Percentiles rank a stretch among this genome's conserved stretches.
phyloP scores from a whole-genome alignment of 345 rosid genomes.

The Mercurialis annua region DNA sequence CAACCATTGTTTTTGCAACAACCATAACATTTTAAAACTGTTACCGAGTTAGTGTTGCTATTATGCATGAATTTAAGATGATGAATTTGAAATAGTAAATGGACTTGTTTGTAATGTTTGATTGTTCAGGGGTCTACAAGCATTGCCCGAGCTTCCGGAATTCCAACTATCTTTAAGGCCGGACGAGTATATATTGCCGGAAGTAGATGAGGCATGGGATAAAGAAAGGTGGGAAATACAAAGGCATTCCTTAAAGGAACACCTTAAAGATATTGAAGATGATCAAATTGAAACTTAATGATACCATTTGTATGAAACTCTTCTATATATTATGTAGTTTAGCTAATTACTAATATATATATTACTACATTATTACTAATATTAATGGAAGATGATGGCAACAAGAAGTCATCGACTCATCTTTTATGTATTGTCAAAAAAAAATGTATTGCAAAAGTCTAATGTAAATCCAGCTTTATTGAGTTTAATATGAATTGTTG shows the following conservation, averaged over 20 bases:
- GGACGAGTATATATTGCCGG: slow-evolving; percentile 66
- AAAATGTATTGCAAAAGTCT: too few species aligned
- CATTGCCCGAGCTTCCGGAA: slow-evolving; percentile 79
- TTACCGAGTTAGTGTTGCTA: too few species aligned
- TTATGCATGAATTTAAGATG: too few species aligned
- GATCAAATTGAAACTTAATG: slow-evolving; percentile 40
- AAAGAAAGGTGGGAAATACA: slow-evolving; percentile 47
- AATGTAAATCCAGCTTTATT: too few species aligned
- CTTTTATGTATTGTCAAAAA: too few species aligned
- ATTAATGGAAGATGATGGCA: too few species aligned
- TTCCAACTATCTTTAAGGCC: slow-evolving; percentile 84
- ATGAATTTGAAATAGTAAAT: too few species aligned
- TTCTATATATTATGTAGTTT: background rate
- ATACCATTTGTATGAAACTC: background rate
- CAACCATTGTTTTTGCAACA: too few species aligned
- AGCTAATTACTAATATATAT: background rate
- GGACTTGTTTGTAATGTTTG: too few species aligned
- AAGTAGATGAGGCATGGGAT: slow-evolving; percentile 52
- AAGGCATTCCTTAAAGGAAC: slow-evolving; percentile 56
- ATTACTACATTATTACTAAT: background rate
- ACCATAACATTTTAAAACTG: too few species aligned
- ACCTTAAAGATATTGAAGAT: slow-evolving; percentile 56
- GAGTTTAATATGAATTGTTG: too few species aligned
- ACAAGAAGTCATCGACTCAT: too few species aligned
- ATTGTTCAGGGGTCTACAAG: slow-evolving; percentile 58